Evolutionary conservation across 352 stramenopile genomes (phyloP), one percentile per base, ranked within the genome.

Genomic region (Phytophthora rubi): DNA sequence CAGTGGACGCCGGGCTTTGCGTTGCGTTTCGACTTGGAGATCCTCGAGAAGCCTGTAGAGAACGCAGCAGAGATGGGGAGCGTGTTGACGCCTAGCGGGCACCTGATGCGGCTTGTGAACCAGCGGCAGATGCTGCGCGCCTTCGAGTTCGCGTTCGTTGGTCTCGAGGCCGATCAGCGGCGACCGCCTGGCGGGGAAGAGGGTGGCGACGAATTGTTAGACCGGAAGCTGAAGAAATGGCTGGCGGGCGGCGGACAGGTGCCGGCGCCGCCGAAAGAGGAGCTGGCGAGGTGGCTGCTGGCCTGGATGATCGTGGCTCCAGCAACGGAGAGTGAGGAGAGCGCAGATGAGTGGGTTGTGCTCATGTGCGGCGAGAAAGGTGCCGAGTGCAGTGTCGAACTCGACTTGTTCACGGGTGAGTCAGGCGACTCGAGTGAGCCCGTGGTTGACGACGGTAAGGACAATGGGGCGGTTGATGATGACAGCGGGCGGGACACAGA

Each of bases 281-380:
- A 92, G 32, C 74, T 90, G 35, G 74, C 74, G 12, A 53, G 59
- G 28, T 93, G 86, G 83, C 65, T 93, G 61, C 77, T 93, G 33
- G 63, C 72, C 16, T 82, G 83, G 45, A 84, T 90, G 77, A 9
- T 78, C 30, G 13, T 78, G 45, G 47, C 49, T 1, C 51, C 68
- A 2, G 45, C 53, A 45, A 23, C 23, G 2, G 47, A 70, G 15
- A 45, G 48, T 42, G 35, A 42, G 12, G 35, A 42, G 35, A 42
- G 10, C n/a, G 3, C 52, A 63, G 48, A 59, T 35, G 66, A 71
- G 13, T 75, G 71, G 71, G 2, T 68, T 4, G 71, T 77, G 35
- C 59, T 69, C 15, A 44, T 77, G 49, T 75, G 65, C 48, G 70
- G 70, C 21, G 70, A 77, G 47, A 62, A 63, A 63, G 71, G 57